Conservation (phyloP, 2,329 filamentous ascomycete species). For the Laburnicola sp. region DNA sequence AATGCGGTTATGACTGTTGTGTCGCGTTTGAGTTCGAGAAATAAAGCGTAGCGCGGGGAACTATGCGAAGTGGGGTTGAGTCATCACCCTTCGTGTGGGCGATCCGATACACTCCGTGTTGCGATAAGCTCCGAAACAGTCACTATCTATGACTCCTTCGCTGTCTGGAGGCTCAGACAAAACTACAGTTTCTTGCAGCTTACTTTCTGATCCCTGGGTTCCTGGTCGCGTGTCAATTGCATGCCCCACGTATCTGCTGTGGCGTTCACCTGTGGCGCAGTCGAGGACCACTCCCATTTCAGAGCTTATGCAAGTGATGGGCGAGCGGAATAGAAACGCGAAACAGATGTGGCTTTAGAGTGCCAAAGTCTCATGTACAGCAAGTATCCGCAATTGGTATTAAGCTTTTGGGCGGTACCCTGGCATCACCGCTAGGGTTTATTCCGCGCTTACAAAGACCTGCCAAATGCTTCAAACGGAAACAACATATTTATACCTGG, state of each 20-base stretch:
- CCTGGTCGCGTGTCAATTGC: slow-evolving; percentile 6
- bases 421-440: slow-evolving; percentile 11
- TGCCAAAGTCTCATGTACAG: background rate
- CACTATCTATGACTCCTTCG: slow-evolving; percentile 2
- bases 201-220: background rate
- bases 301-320: background rate
- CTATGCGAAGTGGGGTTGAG: slow-evolving; percentile 23
- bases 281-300: background rate
- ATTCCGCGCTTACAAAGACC: slow-evolving; percentile 40
- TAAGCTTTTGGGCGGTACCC: background rate
- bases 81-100: slow-evolving; percentile 22
- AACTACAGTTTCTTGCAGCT: background rate
- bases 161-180: background rate
- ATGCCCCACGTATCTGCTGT: background rate
- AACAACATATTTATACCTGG: background rate
- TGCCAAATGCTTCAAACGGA: background rate
- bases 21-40: slow-evolving; percentile 19
- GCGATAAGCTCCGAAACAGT: slow-evolving; percentile 14
- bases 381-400: background rate
- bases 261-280: slow-evolving; percentile 8
- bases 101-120: slow-evolving; percentile 30
- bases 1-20: slow-evolving; percentile 18
- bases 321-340: too few relatives aligned
- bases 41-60: slow-evolving; percentile 33
- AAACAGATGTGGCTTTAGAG: too few relatives aligned